phyloP scores from a whole-genome alignment of 257 asterid genomes.

The Capsicum baccatum region DNA sequence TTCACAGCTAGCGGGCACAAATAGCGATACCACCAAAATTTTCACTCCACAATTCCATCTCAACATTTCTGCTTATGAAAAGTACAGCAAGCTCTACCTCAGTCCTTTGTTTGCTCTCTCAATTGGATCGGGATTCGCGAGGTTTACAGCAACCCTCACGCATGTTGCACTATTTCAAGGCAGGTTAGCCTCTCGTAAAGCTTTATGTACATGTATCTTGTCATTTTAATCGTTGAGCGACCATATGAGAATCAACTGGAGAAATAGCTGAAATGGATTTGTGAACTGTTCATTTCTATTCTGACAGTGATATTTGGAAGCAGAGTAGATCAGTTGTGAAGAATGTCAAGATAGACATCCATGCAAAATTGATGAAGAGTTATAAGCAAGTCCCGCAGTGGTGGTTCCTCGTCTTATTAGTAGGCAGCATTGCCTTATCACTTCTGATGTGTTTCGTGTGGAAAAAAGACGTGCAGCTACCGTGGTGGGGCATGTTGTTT shows the following conservation, averaged over 20 bases:
- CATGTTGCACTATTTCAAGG: constrained; percentile 93
- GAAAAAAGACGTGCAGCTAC: constrained; percentile 82
- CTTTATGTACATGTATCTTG: not conserved
- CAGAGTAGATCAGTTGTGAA: constrained; percentile 76
- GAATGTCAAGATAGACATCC: constrained; percentile 70
- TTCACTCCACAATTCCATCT: constrained; percentile 88
- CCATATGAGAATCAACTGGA: too few species aligned
- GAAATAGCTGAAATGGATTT: not conserved
- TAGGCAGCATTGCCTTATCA: constrained; percentile 69
- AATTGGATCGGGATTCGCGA: constrained; percentile 92
- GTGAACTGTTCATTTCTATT: constrained; percentile 1
- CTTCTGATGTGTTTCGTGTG: constrained; percentile 74
- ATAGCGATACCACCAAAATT: constrained; percentile 72
- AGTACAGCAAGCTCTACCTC: constrained; percentile 89
- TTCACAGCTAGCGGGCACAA: constrained; percentile 74
- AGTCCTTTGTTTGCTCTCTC: constrained; percentile 96
- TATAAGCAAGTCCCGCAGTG: constrained; percentile 29
- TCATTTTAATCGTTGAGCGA: not conserved
- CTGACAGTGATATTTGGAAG: constrained; percentile 78
- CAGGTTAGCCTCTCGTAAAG: constrained; percentile 55
- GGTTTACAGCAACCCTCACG: constrained; percentile 88
- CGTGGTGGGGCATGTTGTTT: constrained; percentile 94
- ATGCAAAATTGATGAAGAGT: constrained; percentile 69
- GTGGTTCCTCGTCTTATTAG: constrained; percentile 77
- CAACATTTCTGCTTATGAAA: constrained; percentile 68